phyloP scores from a whole-genome alignment of 306 rosid species.

The Cucurbita maxima region DNA sequence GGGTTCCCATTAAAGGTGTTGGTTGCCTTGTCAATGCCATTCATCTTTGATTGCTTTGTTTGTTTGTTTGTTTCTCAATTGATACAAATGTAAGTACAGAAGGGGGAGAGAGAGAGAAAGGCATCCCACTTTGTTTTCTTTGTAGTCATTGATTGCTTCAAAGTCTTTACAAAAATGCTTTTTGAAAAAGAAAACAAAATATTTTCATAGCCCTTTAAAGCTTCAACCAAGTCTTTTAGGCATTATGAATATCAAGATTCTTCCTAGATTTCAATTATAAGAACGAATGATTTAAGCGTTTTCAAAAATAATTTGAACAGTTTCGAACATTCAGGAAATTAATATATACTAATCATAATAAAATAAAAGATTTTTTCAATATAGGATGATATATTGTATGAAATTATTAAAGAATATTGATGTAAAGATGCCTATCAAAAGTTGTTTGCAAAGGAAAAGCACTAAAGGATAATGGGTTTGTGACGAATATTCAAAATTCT shows the following conservation, averaged over 20 bases:
- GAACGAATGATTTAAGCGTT: no score
- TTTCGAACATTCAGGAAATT: no score
- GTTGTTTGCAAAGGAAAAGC: neutral
- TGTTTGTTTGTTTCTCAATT: constrained; percentile 14
- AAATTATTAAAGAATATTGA: neutral
- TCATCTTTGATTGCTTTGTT: constrained; percentile 5
- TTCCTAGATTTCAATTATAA: neutral
- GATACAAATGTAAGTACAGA: neutral
- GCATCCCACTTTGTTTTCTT: neutral
- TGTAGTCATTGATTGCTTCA: neutral
- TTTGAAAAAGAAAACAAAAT: neutral
- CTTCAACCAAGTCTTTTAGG: neutral
- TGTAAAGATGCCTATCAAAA: neutral
- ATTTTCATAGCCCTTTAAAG: neutral
- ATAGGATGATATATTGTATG: neutral
- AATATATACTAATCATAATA: no score
- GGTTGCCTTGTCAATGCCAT: constrained; percentile 15
- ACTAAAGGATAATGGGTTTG: neutral
- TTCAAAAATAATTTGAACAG: no score
- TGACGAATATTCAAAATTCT: neutral
- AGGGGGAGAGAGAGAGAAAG: neutral
- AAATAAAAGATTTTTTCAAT: no score
- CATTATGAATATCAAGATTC: neutral
- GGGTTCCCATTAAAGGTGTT: constrained; percentile 22
- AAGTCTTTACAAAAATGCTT: neutral